Conservation (phyloP, 73 alveolate species). For the Uronychia setigera region DNA sequence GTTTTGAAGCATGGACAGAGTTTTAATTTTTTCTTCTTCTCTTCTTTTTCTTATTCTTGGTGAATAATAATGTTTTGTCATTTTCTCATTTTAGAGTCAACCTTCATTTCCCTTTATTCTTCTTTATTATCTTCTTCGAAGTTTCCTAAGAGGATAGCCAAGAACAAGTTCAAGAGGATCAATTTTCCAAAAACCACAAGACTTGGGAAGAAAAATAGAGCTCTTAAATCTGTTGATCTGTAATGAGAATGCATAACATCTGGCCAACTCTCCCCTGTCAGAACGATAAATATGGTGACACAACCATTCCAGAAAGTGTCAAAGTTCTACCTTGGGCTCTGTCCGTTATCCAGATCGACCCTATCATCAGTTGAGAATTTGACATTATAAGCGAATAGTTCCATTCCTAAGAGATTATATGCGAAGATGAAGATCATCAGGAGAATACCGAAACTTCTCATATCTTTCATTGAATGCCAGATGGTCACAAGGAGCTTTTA, state of each 20-base stretch:
- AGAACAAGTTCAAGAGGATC: no score
- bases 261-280: constrained; percentile 31
- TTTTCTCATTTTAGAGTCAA: no score
- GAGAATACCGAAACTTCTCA: constrained; percentile 17
- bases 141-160: constrained; percentile 53
- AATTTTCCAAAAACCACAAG: constrained; percentile 31
- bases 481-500: constrained; percentile 22
- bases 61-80: no score
- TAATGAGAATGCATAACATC: no score
- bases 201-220: constrained; percentile 32
- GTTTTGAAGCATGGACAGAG: no score
- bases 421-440: constrained; percentile 6
- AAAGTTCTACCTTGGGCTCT: constrained; percentile 16
- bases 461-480: constrained; percentile 31
- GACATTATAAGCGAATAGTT: constrained; percentile 33
- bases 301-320: constrained; percentile 14
- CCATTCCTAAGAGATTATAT: constrained; percentile 35
- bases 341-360: constrained; percentile 27
- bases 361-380: no score
- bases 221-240: constrained; percentile 7
- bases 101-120: no score
- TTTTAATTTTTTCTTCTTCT: no score
- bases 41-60: no score
- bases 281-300: constrained; percentile 24
- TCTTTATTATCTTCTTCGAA: no score